Percentiles rank a stretch among this genome's conserved stretches.
phyloP scores from a whole-genome alignment of 108 stramenopile genomes.

The Aurantiochytrium sp. region DNA sequence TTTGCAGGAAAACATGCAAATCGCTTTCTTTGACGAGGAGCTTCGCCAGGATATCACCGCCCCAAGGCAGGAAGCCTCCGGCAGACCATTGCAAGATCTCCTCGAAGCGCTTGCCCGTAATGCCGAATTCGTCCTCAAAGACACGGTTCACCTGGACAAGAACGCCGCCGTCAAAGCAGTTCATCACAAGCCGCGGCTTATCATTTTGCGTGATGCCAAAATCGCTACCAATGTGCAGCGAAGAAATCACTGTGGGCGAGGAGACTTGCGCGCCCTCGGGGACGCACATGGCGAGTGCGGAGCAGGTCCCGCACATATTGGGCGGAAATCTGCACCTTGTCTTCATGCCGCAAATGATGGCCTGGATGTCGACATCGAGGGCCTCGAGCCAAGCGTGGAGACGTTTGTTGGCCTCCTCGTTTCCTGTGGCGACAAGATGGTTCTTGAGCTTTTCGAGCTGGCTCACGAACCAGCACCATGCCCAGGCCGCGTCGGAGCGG shows the following conservation, averaged over 20 bases:
- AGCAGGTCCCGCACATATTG: neutral
- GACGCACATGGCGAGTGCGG: neutral
- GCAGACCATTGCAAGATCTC: neutral
- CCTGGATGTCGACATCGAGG: neutral
- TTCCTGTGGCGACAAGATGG: neutral
- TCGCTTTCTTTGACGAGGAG: neutral
- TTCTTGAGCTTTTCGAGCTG: slow-evolving; percentile 16
- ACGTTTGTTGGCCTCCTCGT: neutral
- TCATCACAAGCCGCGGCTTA: neutral
- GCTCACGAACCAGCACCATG: slow-evolving; percentile 1
- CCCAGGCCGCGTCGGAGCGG: neutral
- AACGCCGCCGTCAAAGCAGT: neutral
- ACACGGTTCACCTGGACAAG: neutral
- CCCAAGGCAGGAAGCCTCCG: neutral
- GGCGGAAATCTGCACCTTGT: neutral
- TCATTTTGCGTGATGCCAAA: neutral
- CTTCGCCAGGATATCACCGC: slow-evolving; percentile 12
- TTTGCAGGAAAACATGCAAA: neutral
- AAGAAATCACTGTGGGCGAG: neutral
- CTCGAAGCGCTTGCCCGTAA: neutral
- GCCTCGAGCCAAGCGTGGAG: slow-evolving; percentile 13
- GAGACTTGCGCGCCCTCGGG: neutral
- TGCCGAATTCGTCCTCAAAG: neutral
- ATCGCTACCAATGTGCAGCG: neutral
- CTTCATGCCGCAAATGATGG: neutral